These are phyloP conservation scores for Volvariella volvacea DNA, from an alignment of 1,284 basidiomycete species.

Conservation along the genomic window DNA sequence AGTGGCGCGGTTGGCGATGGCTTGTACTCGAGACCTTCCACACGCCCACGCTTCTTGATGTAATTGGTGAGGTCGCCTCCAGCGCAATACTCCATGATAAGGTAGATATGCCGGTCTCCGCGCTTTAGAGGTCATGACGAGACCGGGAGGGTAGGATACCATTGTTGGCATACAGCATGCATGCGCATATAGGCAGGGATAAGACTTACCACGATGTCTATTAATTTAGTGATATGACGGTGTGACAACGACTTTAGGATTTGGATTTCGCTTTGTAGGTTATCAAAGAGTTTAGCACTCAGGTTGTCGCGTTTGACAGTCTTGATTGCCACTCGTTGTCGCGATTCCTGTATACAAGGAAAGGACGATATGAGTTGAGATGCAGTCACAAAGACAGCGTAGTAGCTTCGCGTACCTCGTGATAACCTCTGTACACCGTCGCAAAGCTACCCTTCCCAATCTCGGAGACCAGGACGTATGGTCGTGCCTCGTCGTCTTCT, in stretches of 20 bases:
- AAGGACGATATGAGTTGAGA: constrained; percentile 5
- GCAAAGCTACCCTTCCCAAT: constrained; percentile 93
- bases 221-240: constrained; percentile 87
- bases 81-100: constrained; percentile 97
- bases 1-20: constrained; percentile 61
- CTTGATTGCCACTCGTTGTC: constrained; percentile 87
- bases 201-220: constrained; percentile 80
- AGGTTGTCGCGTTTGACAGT: constrained; percentile 88
- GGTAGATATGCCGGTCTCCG: constrained; percentile 90
- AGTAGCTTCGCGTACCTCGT: constrained; percentile 57
- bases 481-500: constrained; percentile 63
- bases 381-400: neutral
- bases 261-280: constrained; percentile 94
- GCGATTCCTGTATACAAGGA: constrained; percentile 50
- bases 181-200: constrained; percentile 3
- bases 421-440: constrained; percentile 91
- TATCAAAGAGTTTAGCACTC: constrained; percentile 91
- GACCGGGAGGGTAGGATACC: constrained; percentile 4
- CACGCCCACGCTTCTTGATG: constrained; percentile 88
- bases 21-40: constrained; percentile 78
- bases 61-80: constrained; percentile 95
- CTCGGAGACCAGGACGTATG: constrained; percentile 67
- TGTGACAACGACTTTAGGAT: constrained; percentile 94
- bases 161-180: neutral
- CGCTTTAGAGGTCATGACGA: constrained; percentile 45